Base-by-base conservation (phyloP, 352 stramenopile species). In the Phytophthora cajani region DNA sequence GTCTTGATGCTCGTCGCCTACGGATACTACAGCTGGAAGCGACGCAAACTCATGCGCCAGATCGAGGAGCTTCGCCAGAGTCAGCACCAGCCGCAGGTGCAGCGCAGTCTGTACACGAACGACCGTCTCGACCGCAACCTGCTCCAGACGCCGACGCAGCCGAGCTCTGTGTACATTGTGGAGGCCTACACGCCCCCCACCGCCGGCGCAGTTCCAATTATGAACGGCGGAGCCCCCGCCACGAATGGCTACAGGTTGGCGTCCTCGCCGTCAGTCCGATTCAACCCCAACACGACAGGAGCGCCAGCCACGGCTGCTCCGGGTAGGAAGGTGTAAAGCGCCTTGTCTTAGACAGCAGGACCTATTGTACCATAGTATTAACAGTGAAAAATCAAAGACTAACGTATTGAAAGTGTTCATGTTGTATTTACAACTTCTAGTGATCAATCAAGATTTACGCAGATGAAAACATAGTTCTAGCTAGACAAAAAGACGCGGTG, bases 11-110 rank as follows among this genome's bases (percentile, higher is more conserved):
- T 71, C 21, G 64, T 72, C 30, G 79, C 83, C 21, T 72, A 93
- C 47, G 62, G 69, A 4, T 94, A 82, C 57, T 76, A 90, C 32
- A 82, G 62, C 50, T 85, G 70, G 64, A 87, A 89, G 23, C 80
- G 74, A 6, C 81, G 80, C 11, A 81, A 82, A 63, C 60, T 92
- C 30, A 69, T 79, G 56, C 82, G 77, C 16, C 59, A 88, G 44
- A 55, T 88, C 19, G 72, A 79, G 17, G 54, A 58, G 10, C 59
- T 81, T 14, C 30, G 30, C 30, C 82, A 79, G 40, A 78, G 61
- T 23, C 73, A 83, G 47, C 72, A 71, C 51, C 74, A 69, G 30
- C 80, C 69, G 2, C 58, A 49, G 6, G 53, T 72, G 25, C 76
- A 81, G 46, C 80, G 80, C 2, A 80, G 82, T 51, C 66, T 83